These are phyloP conservation scores for Magnaporthales sp. DNA, from an alignment of 2,329 filamentous ascomycete genomes.

Conservation along the genomic window DNA sequence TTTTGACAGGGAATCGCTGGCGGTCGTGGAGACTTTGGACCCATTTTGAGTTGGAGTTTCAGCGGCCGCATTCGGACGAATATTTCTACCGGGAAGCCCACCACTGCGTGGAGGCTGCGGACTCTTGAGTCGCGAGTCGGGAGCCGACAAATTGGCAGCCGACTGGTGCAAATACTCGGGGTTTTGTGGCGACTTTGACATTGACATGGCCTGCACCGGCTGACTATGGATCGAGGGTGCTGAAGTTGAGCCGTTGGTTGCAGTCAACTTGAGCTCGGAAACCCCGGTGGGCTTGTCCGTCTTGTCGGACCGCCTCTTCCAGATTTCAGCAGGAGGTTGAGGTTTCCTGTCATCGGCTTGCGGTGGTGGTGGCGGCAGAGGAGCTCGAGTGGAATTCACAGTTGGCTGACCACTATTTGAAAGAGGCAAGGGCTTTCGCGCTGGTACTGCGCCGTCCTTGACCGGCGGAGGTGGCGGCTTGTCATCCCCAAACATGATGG, in stretches of 20 bases:
- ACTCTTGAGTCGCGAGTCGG: not conserved
- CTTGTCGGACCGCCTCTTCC: constrained; percentile 43
- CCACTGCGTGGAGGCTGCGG: constrained; percentile 5
- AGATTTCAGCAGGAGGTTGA: constrained; percentile 22
- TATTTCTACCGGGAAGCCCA: constrained; percentile 19
- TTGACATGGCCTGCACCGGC: not conserved
- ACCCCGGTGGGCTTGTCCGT: constrained; percentile 36
- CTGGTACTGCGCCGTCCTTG: constrained; percentile 3
- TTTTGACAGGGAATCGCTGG: constrained; percentile 19
- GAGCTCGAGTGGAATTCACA: not conserved
- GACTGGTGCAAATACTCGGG: constrained; percentile 10
- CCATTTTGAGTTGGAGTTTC: constrained; percentile 5
- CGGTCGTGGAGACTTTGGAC: constrained; percentile 9
- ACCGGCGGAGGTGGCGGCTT: constrained; percentile 5
- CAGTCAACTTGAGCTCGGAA: constrained; percentile 36
- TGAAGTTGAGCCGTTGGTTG: constrained; percentile 42
- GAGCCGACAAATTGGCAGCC: constrained; percentile 3
- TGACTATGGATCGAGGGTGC: constrained; percentile 16
- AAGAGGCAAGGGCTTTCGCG: not conserved
- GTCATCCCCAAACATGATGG: constrained; percentile 8
- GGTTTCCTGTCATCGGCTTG: not conserved
- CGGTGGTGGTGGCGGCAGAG: not conserved
- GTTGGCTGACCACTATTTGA: not conserved
- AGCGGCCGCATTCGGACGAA: constrained; percentile 14
- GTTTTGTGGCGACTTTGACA: not conserved